phyloP scores from a whole-genome alignment of 176 grass and related monocot genomes.

The Thinopyrum elongatum region DNA sequence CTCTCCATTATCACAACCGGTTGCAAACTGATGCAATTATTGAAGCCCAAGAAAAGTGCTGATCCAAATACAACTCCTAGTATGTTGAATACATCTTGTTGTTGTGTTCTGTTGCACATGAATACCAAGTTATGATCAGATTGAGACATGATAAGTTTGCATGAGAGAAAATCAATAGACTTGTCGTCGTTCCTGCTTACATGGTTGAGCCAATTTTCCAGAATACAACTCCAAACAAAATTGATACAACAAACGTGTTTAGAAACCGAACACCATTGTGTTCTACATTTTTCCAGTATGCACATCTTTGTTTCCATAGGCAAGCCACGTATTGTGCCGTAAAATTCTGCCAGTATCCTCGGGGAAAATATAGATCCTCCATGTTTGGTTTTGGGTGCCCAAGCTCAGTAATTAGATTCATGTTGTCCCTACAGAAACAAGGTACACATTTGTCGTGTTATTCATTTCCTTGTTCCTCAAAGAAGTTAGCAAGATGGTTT shows the following conservation, averaged over 20 bases:
- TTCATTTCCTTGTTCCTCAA: background rate
- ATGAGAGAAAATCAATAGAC: background rate
- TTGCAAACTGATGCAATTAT: slow-evolving; percentile 32
- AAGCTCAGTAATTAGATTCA: slow-evolving; percentile 55
- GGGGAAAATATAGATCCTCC: slow-evolving; percentile 52
- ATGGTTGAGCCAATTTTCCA: slow-evolving; percentile 48
- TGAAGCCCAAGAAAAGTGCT: slow-evolving; percentile 42
- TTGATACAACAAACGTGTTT: slow-evolving; percentile 36
- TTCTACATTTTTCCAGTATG: slow-evolving; percentile 67
- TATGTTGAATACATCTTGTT: slow-evolving; percentile 62
- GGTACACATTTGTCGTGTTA: background rate
- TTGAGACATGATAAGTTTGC: background rate
- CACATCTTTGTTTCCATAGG: slow-evolving; percentile 58
- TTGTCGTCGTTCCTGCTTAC: slow-evolving; percentile 28
- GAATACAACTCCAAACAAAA: slow-evolving; percentile 55
- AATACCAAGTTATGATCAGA: background rate
- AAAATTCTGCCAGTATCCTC: slow-evolving; percentile 38
- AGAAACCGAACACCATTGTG: slow-evolving; percentile 56
- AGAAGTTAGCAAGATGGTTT: background rate
- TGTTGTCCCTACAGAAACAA: slow-evolving; percentile 51
- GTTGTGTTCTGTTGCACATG: slow-evolving; percentile 30
- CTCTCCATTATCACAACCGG: slow-evolving; percentile 47
- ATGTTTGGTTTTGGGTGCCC: slow-evolving; percentile 29
- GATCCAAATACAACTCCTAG: slow-evolving; percentile 28
- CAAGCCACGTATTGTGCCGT: slow-evolving; percentile 45